Conservation (phyloP, 768 basidiomycete genomes). For the Rhizopogon vulgaris region DNA sequence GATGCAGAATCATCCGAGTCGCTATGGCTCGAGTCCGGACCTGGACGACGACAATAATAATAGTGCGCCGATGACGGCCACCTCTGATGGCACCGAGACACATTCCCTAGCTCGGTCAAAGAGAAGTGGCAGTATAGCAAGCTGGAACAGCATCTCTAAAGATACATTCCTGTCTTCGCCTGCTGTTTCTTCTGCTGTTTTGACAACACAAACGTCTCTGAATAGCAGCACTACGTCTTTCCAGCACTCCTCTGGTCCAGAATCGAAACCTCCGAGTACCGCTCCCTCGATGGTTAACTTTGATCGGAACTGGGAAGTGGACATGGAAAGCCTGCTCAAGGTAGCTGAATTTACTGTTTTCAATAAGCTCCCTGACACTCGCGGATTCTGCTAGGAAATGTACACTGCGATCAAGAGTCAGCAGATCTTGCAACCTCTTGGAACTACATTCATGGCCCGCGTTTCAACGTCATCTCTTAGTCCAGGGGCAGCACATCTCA, state of each 20-base stretch:
- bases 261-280: constrained; percentile 27
- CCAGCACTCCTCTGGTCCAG: constrained; percentile 41
- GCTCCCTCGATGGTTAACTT: constrained; percentile 37
- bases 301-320: constrained; percentile 73
- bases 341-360: constrained; percentile 30
- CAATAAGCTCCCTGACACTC: constrained; percentile 1
- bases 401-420: constrained; percentile 87
- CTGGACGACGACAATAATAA: constrained; percentile 62
- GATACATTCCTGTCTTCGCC: constrained; percentile 46
- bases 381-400: constrained; percentile 62
- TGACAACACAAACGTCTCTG: constrained; percentile 29
- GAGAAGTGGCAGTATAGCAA: constrained; percentile 77
- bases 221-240: constrained; percentile 66
- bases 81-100: constrained; percentile 54
- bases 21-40: constrained; percentile 53
- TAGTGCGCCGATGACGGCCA: constrained; percentile 49
- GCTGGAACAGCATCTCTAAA: constrained; percentile 74
- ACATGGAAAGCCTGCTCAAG: constrained; percentile 84
- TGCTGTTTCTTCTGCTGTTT: constrained; percentile 27
- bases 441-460: constrained; percentile 34
- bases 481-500: constrained; percentile 40
- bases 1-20: constrained; percentile 59
- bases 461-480: constrained; percentile 52
- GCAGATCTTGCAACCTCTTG: constrained; percentile 81
- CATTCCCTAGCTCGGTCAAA: constrained; percentile 46